These are phyloP conservation scores for Gnaphalium uliginosum DNA, from an alignment of 129 eudicot species.

Conservation along the genomic window DNA sequence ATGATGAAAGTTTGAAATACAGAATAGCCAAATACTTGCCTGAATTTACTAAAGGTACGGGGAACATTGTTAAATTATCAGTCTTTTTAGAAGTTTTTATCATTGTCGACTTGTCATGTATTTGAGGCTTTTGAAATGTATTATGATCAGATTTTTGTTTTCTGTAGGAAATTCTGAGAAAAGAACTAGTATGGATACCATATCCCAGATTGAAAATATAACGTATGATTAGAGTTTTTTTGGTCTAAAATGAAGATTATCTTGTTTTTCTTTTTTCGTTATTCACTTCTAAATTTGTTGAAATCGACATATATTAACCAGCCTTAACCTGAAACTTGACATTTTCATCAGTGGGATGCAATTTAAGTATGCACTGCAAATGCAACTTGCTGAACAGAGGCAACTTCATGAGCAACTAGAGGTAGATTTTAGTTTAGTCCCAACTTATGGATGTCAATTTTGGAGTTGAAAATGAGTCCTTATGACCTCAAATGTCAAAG, in stretches of 20 bases:
- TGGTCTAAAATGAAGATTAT: neutral
- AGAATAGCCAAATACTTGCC: slow-evolving; percentile 79
- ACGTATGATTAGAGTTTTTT: slow-evolving; percentile 35
- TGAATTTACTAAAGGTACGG: slow-evolving; percentile 64
- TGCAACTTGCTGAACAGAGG: slow-evolving; percentile 72
- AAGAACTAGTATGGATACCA: slow-evolving; percentile 34
- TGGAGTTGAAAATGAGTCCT: neutral
- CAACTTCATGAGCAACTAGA: slow-evolving; percentile 82
- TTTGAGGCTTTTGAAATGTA: neutral
- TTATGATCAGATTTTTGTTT: slow-evolving; percentile 9
- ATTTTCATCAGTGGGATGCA: slow-evolving; percentile 47
- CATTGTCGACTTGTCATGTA: too few relatives aligned
- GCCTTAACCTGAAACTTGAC: slow-evolving; percentile 4
- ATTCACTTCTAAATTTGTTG: neutral
- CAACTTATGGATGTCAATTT: neutral
- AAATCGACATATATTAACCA: neutral
- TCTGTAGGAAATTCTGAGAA: slow-evolving; percentile 55
- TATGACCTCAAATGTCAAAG: slow-evolving; percentile 25
- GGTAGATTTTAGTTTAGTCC: slow-evolving; percentile 29
- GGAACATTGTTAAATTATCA: slow-evolving; percentile 14
- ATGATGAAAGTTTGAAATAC: slow-evolving; percentile 51
- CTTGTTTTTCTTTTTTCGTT: too few relatives aligned
- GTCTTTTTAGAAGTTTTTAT: neutral
- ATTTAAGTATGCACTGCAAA: slow-evolving; percentile 62
- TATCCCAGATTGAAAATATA: slow-evolving; percentile 46